Conservation (phyloP, 1,139 yeast genomes). For the Schwanniomyces etchellsii region DNA sequence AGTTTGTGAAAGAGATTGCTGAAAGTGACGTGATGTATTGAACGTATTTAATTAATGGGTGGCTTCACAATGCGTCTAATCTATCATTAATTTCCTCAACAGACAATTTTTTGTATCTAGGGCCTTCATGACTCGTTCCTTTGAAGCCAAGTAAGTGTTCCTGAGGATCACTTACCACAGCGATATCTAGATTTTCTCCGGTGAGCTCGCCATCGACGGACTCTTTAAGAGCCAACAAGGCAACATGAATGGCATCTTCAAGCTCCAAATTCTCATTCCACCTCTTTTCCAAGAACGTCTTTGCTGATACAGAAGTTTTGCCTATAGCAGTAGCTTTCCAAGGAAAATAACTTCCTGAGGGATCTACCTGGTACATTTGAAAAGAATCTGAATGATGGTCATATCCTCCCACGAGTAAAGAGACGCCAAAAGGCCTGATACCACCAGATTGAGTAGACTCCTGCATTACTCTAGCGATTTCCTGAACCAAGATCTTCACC, state of each 20-base stretch:
- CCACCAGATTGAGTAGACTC: constrained; percentile 98
- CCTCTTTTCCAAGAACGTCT: constrained; percentile 94
- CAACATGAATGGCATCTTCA: constrained; percentile 97
- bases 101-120: constrained; percentile 78
- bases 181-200: constrained; percentile 93
- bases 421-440: constrained; percentile 96
- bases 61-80: constrained; percentile 72
- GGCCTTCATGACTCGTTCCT: constrained; percentile 81
- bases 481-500: constrained; percentile 88
- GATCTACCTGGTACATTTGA: constrained; percentile 94
- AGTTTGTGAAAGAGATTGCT: background rate
- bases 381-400: constrained; percentile 73
- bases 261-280: constrained; percentile 96
- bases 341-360: constrained; percentile 97
- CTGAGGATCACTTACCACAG: constrained; percentile 79
- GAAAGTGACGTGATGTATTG: too few species aligned
- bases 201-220: constrained; percentile 97
- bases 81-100: constrained; percentile 94
- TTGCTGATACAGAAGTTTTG: constrained; percentile 88
- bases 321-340: constrained; percentile 99
- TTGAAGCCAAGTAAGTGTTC: constrained; percentile 77
- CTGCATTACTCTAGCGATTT: constrained; percentile 94
- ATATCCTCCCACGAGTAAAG: constrained; percentile 88
- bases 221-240: constrained; percentile 88
- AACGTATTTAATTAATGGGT: too few species aligned